Conservation (phyloP, 768 basidiomycete genomes). For the Mycena floridula region DNA sequence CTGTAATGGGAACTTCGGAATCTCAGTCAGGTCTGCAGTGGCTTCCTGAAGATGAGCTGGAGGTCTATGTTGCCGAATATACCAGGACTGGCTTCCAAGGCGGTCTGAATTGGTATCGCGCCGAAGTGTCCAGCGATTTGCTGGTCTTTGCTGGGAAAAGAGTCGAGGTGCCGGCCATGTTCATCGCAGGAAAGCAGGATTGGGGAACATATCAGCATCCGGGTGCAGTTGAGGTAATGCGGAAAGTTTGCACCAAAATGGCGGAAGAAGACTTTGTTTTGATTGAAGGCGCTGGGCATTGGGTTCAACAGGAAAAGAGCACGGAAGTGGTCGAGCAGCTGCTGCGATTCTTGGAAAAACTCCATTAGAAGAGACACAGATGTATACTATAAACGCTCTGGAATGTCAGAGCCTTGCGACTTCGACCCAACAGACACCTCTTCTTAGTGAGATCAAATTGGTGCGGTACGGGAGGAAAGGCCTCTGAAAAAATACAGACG, state of each 20-base stretch:
- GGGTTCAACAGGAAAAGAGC: slow-evolving; percentile 56
- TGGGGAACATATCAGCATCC: slow-evolving; percentile 58
- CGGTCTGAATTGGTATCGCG: slow-evolving; percentile 53
- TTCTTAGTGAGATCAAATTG: too few relatives aligned
- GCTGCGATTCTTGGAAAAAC: slow-evolving; percentile 32
- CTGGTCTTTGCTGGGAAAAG: slow-evolving; percentile 37
- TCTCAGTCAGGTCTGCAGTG: slow-evolving; percentile 30
- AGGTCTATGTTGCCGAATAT: slow-evolving; percentile 44
- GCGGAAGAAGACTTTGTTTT: slow-evolving; percentile 41
- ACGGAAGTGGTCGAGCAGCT: slow-evolving; percentile 34
- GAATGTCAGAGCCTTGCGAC: too few relatives aligned
- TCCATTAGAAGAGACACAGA: too few relatives aligned
- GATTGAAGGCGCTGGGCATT: slow-evolving; percentile 53
- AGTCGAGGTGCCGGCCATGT: slow-evolving; percentile 50
- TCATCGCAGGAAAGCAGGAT: slow-evolving; percentile 47
- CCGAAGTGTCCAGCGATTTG: slow-evolving; percentile 31
- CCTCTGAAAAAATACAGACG: too few relatives aligned
- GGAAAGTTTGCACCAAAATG: slow-evolving; percentile 27
- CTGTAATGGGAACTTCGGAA: slow-evolving; percentile 26
- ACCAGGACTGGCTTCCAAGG: slow-evolving; percentile 54
- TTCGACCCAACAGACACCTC: too few relatives aligned
- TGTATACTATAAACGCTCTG: too few relatives aligned
- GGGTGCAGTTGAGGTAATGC: slow-evolving; percentile 42
- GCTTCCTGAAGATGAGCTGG: slow-evolving; percentile 43
- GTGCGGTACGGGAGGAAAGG: too few relatives aligned